These are phyloP conservation scores for Lactarius akahatsu DNA, from an alignment of 768 basidiomycete species.

Conservation along the genomic window DNA sequence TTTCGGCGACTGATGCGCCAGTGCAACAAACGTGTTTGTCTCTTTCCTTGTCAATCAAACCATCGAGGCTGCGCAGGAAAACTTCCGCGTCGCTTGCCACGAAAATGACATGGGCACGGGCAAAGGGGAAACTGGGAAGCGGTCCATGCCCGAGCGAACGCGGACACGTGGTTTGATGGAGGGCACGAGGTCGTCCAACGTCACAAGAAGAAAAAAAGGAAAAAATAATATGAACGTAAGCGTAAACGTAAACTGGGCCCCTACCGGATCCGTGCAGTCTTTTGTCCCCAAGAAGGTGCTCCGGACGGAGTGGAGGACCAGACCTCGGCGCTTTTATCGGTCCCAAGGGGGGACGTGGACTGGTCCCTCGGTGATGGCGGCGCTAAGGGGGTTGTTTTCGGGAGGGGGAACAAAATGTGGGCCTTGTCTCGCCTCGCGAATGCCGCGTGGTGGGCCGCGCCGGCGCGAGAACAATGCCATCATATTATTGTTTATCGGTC, in stretches of 20 bases:
- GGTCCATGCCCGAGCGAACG: background rate
- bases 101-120: conserved; percentile 3
- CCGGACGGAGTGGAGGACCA: background rate
- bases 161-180: conserved; percentile 26
- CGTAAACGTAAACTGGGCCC: background rate
- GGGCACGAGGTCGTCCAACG: conserved; percentile 17
- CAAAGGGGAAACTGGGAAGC: conserved; percentile 1
- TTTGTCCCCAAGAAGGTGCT: background rate
- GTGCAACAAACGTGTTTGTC: background rate
- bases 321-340: background rate
- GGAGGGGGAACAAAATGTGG: background rate
- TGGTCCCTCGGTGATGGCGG: background rate
- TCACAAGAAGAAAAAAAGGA: conserved; percentile 2
- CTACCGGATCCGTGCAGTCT: background rate
- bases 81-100: background rate
- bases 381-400: background rate
- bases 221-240: background rate
- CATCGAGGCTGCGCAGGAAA: conserved; percentile 1
- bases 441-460: conserved; percentile 15
- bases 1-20: background rate
- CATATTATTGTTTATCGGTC: conserved; percentile 5
- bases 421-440: conserved; percentile 21
- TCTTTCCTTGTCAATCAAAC: conserved; percentile 6
- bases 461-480: conserved; percentile 18
- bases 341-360: background rate